Conservation (phyloP, 176 grass and related monocot species). For the Metroxylon sagu region DNA sequence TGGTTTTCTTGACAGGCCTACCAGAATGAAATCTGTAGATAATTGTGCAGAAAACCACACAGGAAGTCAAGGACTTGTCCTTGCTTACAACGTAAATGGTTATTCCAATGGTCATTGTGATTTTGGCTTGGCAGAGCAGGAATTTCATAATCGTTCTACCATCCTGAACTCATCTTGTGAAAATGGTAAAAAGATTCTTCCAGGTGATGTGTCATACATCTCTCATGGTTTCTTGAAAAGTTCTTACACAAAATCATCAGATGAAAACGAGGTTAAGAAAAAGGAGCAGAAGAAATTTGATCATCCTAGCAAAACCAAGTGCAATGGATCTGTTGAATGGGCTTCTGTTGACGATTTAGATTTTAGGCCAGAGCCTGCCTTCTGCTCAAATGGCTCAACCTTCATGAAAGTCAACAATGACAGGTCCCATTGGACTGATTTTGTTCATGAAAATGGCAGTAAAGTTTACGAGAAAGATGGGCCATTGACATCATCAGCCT, state of each 20-base stretch:
- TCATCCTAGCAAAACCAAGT: neutral
- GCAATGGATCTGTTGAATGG: conserved; percentile 1
- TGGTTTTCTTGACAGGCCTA: conserved; percentile 52
- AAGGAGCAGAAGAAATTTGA: neutral
- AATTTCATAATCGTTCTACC: conserved; percentile 10
- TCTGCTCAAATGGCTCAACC: neutral
- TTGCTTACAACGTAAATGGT: conserved; percentile 28
- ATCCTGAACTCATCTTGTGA: neutral
- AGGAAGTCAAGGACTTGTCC: conserved; percentile 8
- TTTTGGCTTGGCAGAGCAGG: neutral
- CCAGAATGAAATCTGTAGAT: conserved; percentile 34
- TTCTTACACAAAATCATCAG: conserved; percentile 32
- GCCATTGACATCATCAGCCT: conserved; percentile 1
- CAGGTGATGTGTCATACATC: conserved; percentile 14
- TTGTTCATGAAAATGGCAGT: neutral
- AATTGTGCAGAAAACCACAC: conserved; percentile 21
- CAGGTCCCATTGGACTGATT: neutral
- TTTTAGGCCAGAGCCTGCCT: neutral
- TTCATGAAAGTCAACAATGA: neutral
- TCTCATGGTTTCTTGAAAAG: conserved; percentile 33
- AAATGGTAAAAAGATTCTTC: conserved; percentile 31
- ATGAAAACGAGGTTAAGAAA: neutral
- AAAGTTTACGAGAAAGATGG: conserved; percentile 18
- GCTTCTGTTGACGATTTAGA: neutral
- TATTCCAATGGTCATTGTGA: conserved; percentile 28